phyloP scores from a whole-genome alignment of 495 filamentous ascomycete species.

The Lasiosphaeriaceae sp. region DNA sequence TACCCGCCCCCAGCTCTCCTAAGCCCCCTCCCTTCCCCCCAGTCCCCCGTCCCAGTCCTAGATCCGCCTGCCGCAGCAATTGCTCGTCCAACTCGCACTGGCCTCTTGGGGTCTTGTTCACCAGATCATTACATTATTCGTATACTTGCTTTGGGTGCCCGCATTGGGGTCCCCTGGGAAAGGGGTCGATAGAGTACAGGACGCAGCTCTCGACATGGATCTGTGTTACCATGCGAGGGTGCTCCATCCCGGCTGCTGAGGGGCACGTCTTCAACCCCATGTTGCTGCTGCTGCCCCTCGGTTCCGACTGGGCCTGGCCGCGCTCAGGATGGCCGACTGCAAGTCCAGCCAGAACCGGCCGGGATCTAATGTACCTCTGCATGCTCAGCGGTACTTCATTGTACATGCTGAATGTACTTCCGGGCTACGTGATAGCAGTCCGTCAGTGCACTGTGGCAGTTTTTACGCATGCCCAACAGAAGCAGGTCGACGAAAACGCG shows the following conservation, averaged over 20 bases:
- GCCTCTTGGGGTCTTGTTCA: too few species aligned
- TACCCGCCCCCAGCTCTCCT: too few species aligned
- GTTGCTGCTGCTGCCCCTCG: constrained; percentile 12
- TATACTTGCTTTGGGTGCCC: too few species aligned
- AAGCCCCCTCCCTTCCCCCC: too few species aligned
- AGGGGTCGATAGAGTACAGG: not conserved
- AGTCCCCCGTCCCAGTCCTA: too few species aligned
- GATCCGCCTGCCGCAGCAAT: too few species aligned
- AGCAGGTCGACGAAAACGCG: not conserved
- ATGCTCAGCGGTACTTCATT: constrained; percentile 25
- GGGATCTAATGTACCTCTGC: constrained; percentile 25
- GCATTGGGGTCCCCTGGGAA: not conserved
- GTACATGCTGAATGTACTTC: constrained; percentile 23
- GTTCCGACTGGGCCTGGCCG: constrained; percentile 21
- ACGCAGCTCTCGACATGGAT: constrained; percentile 6
- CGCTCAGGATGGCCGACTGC: constrained; percentile 11
- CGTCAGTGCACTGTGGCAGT: not conserved
- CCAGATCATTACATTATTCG: too few species aligned
- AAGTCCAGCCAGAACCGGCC: constrained; percentile 7
- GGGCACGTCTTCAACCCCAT: constrained; percentile 12
- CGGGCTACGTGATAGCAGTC: not conserved
- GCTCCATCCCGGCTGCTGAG: constrained; percentile 14
- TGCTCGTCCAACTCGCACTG: too few species aligned
- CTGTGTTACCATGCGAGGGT: constrained; percentile 5
- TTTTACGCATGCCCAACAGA: not conserved